Evolutionary conservation across 148 eudicot genomes (phyloP), one percentile per base, ranked within the genome.

Genomic region (Persicaria tinctoria): DNA sequence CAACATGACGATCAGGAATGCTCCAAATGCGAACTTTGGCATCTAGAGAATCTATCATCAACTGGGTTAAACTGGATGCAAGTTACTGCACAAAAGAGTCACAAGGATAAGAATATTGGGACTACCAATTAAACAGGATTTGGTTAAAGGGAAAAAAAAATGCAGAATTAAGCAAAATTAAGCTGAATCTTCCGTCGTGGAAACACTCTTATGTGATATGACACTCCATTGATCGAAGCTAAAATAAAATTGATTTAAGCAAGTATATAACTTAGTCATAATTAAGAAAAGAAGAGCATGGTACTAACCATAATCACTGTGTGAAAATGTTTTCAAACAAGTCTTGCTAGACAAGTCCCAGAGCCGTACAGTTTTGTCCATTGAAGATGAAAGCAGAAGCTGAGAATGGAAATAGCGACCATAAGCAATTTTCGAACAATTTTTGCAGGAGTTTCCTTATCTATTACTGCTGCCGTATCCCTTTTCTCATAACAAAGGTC

Each of bases 361-460:
- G 51, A 95, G 89, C 78, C 98, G 87, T 79, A 95, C 97, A 72
- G 98, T 95, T 84, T 95, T 95, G 78, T 95, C 98, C 98, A 95
- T 95, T 70, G 98, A 95, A 74, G 98, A 95, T 74, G 98, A 95
- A 64, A 95, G 93, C 85, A 95, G 86, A 93, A 82, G 91, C 98
- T 94, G 98, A 76, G 75, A 87, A 60, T 45, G 78, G n/a, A 76
- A 76, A 8, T 72, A 73, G 20, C 51, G 46, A 54, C 27, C 55
- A 41, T 81, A 11, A 84, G 82, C 74, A 46, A 74, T 68, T 73
- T n/a, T 8, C 20, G 44, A 78, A 71, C 44, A 60, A 49, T 17
- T 10, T 23, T 7, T 45, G 46, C 8, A 6, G 46, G 38, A 27
- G 38, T 8, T 66, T 38, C 1, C 48, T 2, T 2, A 60, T 60